Conservation (phyloP, 176 grass and related monocot genomes). For the Saccharum spontaneum region DNA sequence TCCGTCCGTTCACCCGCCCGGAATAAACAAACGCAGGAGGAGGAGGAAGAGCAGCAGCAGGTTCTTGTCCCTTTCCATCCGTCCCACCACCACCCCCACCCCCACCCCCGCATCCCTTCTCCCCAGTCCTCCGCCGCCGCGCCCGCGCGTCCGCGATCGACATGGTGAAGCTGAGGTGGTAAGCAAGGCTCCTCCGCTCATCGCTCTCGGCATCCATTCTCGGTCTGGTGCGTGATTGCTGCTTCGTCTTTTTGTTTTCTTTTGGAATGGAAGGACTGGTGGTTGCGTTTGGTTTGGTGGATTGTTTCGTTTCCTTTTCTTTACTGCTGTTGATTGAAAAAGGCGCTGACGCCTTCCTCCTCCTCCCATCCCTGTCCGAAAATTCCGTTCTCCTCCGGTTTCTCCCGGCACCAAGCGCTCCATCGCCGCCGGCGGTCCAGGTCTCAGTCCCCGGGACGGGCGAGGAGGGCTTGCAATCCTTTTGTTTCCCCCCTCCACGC, state of each 20-base stretch:
- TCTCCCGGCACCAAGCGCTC: background rate
- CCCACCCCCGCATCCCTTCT: background rate
- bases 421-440: background rate
- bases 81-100: background rate
- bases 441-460: background rate
- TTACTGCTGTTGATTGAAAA: background rate
- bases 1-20: background rate
- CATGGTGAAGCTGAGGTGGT: background rate
- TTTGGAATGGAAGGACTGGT: background rate
- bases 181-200: background rate
- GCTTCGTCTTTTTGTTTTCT: background rate
- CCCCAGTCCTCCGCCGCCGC: slow-evolving; percentile 4
- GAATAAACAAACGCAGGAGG: background rate
- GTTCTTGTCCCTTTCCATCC: background rate
- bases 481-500: background rate
- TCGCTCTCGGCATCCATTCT: background rate
- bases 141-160: background rate
- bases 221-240: background rate
- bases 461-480: background rate
- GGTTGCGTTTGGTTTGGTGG: background rate
- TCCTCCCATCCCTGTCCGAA: background rate
- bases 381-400: background rate
- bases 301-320: background rate
- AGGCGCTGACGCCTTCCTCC: background rate
- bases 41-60: background rate